A percentile compares a stretch with the other conserved stretches of the same genome.
Conservation (phyloP, 2,329 filamentous ascomycete species). For the Stagonosporopsis cucurbitacearum region DNA sequence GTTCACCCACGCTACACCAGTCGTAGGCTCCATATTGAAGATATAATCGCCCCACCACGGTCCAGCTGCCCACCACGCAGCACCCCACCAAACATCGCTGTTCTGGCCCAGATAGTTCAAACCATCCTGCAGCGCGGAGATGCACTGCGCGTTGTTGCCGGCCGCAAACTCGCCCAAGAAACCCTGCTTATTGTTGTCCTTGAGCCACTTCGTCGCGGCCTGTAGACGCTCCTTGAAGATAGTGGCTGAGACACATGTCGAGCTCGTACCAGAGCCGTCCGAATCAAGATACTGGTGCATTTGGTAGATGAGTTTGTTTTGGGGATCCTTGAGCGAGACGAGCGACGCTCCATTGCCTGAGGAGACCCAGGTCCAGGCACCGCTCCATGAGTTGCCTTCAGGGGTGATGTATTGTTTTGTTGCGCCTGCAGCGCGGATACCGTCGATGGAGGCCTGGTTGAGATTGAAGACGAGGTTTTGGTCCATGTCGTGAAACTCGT, state of each 20-base stretch:
- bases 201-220: conserved; percentile 62
- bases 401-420: conserved; percentile 65
- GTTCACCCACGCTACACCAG: conserved; percentile 51
- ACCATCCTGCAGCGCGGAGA: conserved; percentile 58
- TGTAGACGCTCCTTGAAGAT: conserved; percentile 60
- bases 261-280: conserved; percentile 61
- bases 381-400: conserved; percentile 61
- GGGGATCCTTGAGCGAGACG: conserved; percentile 58
- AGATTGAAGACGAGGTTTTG: conserved; percentile 53
- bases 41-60: conserved; percentile 60
- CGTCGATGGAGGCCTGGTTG: conserved; percentile 57
- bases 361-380: conserved; percentile 58
- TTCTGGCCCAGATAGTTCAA: conserved; percentile 57
- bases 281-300: conserved; percentile 69
- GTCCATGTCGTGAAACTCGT: conserved; percentile 56
- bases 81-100: conserved; percentile 61
- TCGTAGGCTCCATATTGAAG: conserved; percentile 58
- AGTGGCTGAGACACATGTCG: conserved; percentile 59
- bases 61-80: conserved; percentile 63
- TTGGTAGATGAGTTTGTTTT: conserved; percentile 64
- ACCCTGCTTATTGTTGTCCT: conserved; percentile 59
- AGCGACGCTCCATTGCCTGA: conserved; percentile 55
- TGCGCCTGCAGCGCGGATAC: conserved; percentile 54
- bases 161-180: conserved; percentile 64
- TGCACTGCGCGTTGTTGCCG: conserved; percentile 58